Conservation (phyloP, 2,329 filamentous ascomycete genomes). For the Cordyceps tenuipes region DNA sequence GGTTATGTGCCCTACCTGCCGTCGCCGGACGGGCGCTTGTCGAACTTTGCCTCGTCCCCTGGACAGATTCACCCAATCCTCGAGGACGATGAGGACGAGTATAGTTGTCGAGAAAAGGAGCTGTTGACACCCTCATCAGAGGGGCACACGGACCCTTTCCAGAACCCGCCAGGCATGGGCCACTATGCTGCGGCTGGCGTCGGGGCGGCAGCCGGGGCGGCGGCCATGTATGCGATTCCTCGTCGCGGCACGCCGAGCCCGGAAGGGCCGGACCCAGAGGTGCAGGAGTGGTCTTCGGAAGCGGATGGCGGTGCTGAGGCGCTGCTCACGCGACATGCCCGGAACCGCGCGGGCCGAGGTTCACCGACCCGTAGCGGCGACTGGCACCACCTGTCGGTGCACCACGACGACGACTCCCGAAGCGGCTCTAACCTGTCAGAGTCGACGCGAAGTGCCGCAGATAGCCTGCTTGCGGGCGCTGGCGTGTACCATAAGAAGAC, state of each 20-base stretch:
- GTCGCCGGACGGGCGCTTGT: slow-evolving; percentile 20
- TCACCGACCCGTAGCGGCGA: slow-evolving; percentile 30
- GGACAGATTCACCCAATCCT: slow-evolving; percentile 50
- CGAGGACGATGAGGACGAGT: slow-evolving; percentile 47
- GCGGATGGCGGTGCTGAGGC: slow-evolving; percentile 44
- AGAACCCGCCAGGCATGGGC: slow-evolving; percentile 29
- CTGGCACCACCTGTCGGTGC: slow-evolving; percentile 28
- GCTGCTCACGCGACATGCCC: slow-evolving; percentile 38
- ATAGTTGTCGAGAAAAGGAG: slow-evolving; percentile 24
- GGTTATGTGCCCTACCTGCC: slow-evolving; percentile 23
- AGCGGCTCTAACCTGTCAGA: slow-evolving; percentile 52
- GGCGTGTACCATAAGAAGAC: slow-evolving; percentile 29
- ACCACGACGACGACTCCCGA: slow-evolving; percentile 39
- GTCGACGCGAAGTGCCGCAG: slow-evolving; percentile 38
- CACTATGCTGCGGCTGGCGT: slow-evolving; percentile 14
- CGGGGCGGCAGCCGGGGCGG: not conserved
- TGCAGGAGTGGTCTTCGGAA: slow-evolving; percentile 50
- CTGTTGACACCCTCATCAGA: slow-evolving; percentile 28
- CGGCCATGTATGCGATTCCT: slow-evolving; percentile 16
- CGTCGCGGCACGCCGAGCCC: slow-evolving; percentile 33
- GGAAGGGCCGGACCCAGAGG: slow-evolving; percentile 42
- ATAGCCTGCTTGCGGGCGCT: slow-evolving; percentile 30
- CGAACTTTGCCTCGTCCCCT: slow-evolving; percentile 22
- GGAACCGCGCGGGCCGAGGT: slow-evolving; percentile 23
- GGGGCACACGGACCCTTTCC: slow-evolving; percentile 40